These are phyloP conservation scores for Suaeda aralocaspica DNA, from an alignment of 148 eudicot species.

Conservation along the genomic window DNA sequence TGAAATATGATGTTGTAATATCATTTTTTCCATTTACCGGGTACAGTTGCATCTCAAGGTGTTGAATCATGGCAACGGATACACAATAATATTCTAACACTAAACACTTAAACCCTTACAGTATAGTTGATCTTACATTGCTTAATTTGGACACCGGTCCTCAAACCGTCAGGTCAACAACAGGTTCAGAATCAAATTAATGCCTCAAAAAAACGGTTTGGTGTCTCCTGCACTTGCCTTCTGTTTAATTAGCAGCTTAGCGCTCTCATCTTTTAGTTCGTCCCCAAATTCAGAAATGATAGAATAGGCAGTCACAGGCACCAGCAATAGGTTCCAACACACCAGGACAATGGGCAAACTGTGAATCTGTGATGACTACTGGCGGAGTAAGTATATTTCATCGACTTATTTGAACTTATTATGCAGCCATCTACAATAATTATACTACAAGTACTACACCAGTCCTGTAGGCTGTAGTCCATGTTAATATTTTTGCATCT, in stretches of 20 bases:
- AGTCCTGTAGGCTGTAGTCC: too few relatives aligned
- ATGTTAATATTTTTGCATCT: not conserved
- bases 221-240: slow-evolving; percentile 28
- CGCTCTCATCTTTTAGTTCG: slow-evolving; percentile 26
- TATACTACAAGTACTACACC: too few relatives aligned
- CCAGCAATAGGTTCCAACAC: slow-evolving; percentile 1
- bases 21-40: too few relatives aligned
- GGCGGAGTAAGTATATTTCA: slow-evolving; percentile 35
- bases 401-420: too few relatives aligned
- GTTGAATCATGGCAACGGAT: too few relatives aligned
- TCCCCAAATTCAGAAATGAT: slow-evolving; percentile 20
- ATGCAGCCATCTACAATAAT: too few relatives aligned
- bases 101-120: too few relatives aligned
- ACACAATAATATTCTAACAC: too few relatives aligned
- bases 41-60: too few relatives aligned
- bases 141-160: slow-evolving; percentile 31
- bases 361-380: slow-evolving; percentile 19
- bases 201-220: slow-evolving; percentile 24
- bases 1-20: too few relatives aligned
- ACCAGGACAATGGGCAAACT: slow-evolving; percentile 1
- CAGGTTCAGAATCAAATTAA: slow-evolving; percentile 10
- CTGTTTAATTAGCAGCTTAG: slow-evolving; percentile 27
- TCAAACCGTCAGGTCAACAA: not conserved
- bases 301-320: not conserved
- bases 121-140: slow-evolving; percentile 28